These are phyloP conservation scores for Hymenoscyphus occultus DNA, from an alignment of 2,329 filamentous ascomycete species.

Conservation along the genomic window DNA sequence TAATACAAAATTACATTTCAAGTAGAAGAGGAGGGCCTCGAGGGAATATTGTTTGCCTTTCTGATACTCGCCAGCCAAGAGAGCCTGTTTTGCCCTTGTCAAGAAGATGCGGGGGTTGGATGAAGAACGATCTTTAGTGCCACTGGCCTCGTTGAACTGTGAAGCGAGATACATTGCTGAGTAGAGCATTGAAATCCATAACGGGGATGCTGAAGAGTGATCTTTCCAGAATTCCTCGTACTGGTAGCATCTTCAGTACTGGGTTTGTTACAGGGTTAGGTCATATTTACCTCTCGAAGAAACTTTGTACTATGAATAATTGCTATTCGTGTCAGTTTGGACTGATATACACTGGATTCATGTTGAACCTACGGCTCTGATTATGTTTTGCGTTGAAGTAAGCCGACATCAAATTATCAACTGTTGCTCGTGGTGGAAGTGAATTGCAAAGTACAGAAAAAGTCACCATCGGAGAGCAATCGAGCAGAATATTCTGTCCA, in stretches of 20 bases:
- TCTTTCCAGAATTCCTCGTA: conserved; percentile 10
- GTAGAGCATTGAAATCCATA: conserved; percentile 22
- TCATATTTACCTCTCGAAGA: conserved; percentile 37
- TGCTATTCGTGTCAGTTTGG: conserved; percentile 39
- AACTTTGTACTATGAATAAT: conserved; percentile 50
- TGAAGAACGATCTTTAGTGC: conserved; percentile 28
- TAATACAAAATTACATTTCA: conserved; percentile 50
- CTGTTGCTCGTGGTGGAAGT: conserved; percentile 45
- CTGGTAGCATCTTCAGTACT: neutral
- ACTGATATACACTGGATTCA: neutral
- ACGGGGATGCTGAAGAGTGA: conserved; percentile 14
- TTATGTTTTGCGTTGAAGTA: conserved; percentile 50
- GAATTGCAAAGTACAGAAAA: conserved; percentile 43
- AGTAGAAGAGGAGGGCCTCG: conserved; percentile 49
- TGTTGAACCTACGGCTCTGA: conserved; percentile 31
- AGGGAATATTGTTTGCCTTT: conserved; percentile 47
- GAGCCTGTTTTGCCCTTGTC: conserved; percentile 48
- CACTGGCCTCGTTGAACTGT: conserved; percentile 1
- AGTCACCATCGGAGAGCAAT: conserved; percentile 2
- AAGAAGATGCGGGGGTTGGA: conserved; percentile 41
- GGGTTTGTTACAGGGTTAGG: neutral
- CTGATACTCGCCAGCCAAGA: conserved; percentile 48
- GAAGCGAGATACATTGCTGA: conserved; percentile 15
- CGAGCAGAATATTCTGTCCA: conserved; percentile 10
- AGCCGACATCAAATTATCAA: conserved; percentile 49